Evolutionary conservation across 1,284 basidiomycete genomes (phyloP).

Genomic region (Rhodotorula sp.): DNA sequence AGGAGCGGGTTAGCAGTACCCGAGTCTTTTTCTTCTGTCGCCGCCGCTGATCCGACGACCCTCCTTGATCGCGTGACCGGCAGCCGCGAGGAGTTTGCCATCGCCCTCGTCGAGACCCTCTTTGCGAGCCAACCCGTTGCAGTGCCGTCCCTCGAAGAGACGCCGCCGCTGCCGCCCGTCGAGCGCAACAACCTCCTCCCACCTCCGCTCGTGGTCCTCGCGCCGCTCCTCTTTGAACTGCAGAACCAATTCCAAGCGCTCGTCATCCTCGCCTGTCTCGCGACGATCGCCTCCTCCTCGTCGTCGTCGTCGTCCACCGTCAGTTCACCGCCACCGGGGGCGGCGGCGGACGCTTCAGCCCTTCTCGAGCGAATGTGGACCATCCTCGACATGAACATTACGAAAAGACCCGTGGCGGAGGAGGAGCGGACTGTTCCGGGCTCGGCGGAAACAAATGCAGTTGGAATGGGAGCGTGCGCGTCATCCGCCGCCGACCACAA

Average conservation of each 20-base stretch:
- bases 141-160: slow-evolving; percentile 25
- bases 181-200: slow-evolving; percentile 54
- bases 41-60: no score
- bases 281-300: slow-evolving; percentile 52
- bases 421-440: slow-evolving; percentile 53
- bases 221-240: slow-evolving; percentile 57
- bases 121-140: slow-evolving; percentile 31
- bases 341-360: neutral
- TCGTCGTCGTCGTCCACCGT: no score
- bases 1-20: no score
- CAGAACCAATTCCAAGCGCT: slow-evolving; percentile 71
- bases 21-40: no score
- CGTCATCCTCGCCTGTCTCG: slow-evolving; percentile 62
- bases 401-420: no score
- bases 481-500: no score
- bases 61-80: no score
- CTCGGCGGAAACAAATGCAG: slow-evolving; percentile 21
- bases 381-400: slow-evolving; percentile 53
- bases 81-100: slow-evolving; percentile 51
- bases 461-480: no score
- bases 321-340: neutral
- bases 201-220: slow-evolving; percentile 61
- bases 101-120: slow-evolving; percentile 35
- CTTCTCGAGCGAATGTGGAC: slow-evolving; percentile 59
- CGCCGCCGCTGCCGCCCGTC: slow-evolving; percentile 42